phyloP scores from a whole-genome alignment of 176 grass and related monocot species.

The Alopecurus myosuroides region DNA sequence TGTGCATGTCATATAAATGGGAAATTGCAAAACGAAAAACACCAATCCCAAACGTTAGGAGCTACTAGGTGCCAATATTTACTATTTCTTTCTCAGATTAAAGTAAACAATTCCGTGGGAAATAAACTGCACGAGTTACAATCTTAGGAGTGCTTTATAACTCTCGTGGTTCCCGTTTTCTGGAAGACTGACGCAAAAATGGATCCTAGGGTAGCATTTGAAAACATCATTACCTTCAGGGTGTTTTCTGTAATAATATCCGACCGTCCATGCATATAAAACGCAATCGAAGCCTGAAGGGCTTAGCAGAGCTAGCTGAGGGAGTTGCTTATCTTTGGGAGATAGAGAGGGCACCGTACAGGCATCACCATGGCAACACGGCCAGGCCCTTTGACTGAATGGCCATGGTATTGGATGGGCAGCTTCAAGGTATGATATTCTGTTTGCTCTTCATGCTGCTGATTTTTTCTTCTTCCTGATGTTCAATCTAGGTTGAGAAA shows the following conservation, averaged over 20 bases:
- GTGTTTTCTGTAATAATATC: slow-evolving; percentile 10
- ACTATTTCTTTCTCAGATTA: background rate
- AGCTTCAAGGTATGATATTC: slow-evolving; percentile 66
- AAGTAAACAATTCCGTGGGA: background rate
- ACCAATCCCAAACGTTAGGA: background rate
- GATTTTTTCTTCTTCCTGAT: background rate
- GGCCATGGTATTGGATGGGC: slow-evolving; percentile 92
- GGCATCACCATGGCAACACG: slow-evolving; percentile 57
- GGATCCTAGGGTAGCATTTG: background rate
- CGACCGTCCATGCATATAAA: slow-evolving; percentile 26
- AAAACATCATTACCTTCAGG: background rate
- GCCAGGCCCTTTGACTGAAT: slow-evolving; percentile 73
- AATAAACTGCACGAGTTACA: background rate
- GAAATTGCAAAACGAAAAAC: background rate
- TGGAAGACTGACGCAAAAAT: background rate
- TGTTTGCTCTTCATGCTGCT: background rate
- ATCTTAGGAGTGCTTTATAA: background rate
- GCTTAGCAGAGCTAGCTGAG: slow-evolving; percentile 3
- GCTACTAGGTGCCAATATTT: background rate
- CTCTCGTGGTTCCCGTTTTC: background rate
- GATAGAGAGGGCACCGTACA: background rate
- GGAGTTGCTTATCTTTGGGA: background rate
- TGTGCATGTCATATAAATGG: background rate
- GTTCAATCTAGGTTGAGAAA: background rate
- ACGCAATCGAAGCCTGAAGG: background rate